These are phyloP conservation scores for Xylariales sp. DNA, from an alignment of 2,329 filamentous ascomycete species.

Conservation along the genomic window DNA sequence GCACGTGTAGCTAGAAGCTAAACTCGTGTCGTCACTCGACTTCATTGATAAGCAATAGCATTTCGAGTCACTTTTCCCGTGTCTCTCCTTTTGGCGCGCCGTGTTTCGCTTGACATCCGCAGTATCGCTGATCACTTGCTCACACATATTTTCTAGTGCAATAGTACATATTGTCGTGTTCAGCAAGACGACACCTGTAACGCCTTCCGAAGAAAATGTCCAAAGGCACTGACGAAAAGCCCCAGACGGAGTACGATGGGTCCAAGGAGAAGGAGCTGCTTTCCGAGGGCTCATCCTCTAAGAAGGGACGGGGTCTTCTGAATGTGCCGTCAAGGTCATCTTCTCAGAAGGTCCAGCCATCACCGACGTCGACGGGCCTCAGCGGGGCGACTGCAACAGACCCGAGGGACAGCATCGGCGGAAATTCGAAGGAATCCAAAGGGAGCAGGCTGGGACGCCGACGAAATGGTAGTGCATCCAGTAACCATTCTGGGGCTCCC, in stretches of 20 bases:
- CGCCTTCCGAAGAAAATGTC: conserved; percentile 19
- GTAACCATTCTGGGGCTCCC: conserved; percentile 54
- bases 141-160: background rate
- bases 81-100: too few relatives aligned
- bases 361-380: conserved; percentile 54
- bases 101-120: too few relatives aligned
- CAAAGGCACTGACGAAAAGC: conserved; percentile 21
- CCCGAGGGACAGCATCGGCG: conserved; percentile 57
- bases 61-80: too few relatives aligned
- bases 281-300: conserved; percentile 17
- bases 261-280: conserved; percentile 19
- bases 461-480: conserved; percentile 64
- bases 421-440: conserved; percentile 61
- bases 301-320: conserved; percentile 43
- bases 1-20: too few relatives aligned
- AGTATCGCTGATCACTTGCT: too few relatives aligned
- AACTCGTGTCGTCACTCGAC: too few relatives aligned
- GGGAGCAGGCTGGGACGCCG: conserved; percentile 58
- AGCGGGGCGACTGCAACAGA: conserved; percentile 57
- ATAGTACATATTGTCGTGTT: background rate
- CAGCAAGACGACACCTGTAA: background rate
- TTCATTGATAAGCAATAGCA: too few relatives aligned
- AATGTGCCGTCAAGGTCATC: conserved; percentile 59
- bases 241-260: conserved; percentile 23
- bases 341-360: conserved; percentile 56